phyloP scores from a whole-genome alignment of 805 yeast genomes.

The Candida arabinofermentans region DNA sequence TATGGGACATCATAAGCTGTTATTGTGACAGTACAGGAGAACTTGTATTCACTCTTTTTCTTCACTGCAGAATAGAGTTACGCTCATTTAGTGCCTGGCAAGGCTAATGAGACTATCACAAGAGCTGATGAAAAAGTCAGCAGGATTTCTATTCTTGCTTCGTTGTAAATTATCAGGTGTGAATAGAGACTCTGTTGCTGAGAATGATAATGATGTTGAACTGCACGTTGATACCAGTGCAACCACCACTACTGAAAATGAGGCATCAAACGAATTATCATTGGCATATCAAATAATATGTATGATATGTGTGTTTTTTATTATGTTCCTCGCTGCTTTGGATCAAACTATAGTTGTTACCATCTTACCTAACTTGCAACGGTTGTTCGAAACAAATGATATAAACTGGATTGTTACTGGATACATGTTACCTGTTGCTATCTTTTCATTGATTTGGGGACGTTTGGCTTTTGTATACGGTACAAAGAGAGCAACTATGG shows the following conservation, averaged over 20 bases:
- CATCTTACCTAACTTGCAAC: conserved; percentile 45
- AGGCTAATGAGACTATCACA: no score
- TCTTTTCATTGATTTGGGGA: conserved; percentile 55
- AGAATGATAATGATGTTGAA: no score
- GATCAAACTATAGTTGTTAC: conserved; percentile 60
- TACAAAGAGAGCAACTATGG: conserved; percentile 43
- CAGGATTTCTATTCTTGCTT: no score
- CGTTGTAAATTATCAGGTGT: no score
- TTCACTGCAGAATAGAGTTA: no score
- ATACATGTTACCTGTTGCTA: conserved; percentile 51
- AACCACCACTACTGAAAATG: background rate
- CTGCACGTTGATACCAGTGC: background rate
- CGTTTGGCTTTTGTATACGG: conserved; percentile 53
- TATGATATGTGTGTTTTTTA: conserved; percentile 15
- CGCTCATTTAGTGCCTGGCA: no score
- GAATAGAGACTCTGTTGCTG: no score
- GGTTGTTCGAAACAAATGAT: conserved; percentile 43
- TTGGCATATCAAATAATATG: conserved; percentile 6
- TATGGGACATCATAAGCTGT: no score
- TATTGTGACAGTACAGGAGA: no score
- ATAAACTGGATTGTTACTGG: conserved; percentile 60
- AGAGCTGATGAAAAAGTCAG: no score
- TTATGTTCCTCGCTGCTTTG: conserved; percentile 36
- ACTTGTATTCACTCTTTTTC: no score
- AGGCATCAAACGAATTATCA: background rate